phyloP scores from a whole-genome alignment of 148 eudicot genomes.

The Spergularia bocconei region DNA sequence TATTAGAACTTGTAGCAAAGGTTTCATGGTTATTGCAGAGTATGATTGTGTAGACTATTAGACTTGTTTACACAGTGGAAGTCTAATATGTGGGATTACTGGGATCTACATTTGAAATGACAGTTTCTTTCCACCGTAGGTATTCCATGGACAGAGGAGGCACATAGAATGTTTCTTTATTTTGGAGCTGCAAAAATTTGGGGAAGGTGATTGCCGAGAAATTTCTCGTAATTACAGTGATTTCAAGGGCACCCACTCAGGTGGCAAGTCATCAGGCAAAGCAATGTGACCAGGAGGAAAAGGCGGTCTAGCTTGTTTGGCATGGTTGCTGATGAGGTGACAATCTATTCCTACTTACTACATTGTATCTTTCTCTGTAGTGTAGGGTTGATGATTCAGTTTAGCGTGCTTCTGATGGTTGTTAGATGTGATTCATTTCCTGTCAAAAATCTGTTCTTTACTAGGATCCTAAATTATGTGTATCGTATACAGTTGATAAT shows the following conservation, averaged over 20 bases:
- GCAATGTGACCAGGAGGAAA: conserved; percentile 71
- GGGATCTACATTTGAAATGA: not conserved
- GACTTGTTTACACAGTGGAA: not conserved
- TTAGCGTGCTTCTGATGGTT: not conserved
- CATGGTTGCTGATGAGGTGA: conserved; percentile 71
- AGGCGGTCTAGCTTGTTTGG: conserved; percentile 85
- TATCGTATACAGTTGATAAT: conserved; percentile 6
- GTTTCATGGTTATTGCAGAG: no score
- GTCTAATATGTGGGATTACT: no score
- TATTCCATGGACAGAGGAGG: conserved; percentile 89
- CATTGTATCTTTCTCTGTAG: not conserved
- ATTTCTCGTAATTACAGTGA: conserved; percentile 73
- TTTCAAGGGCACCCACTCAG: conserved; percentile 90
- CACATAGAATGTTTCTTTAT: conserved; percentile 65
- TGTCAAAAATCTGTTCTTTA: conserved; percentile 22
- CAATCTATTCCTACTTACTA: not conserved
- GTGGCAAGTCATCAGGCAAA: conserved; percentile 85
- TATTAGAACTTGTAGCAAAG: no score
- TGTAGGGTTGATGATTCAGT: not conserved
- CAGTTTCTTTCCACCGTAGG: conserved; percentile 34
- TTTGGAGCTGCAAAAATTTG: conserved; percentile 82
- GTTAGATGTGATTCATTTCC: not conserved
- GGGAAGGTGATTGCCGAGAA: conserved; percentile 94
- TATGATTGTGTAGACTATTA: no score
- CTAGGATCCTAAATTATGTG: conserved; percentile 16